A percentile compares a stretch with the other conserved stretches of the same genome.
These are phyloP conservation scores for Colletotrichum lindemuthianum DNA, from an alignment of 2,329 filamentous ascomycete genomes.

Conservation along the genomic window DNA sequence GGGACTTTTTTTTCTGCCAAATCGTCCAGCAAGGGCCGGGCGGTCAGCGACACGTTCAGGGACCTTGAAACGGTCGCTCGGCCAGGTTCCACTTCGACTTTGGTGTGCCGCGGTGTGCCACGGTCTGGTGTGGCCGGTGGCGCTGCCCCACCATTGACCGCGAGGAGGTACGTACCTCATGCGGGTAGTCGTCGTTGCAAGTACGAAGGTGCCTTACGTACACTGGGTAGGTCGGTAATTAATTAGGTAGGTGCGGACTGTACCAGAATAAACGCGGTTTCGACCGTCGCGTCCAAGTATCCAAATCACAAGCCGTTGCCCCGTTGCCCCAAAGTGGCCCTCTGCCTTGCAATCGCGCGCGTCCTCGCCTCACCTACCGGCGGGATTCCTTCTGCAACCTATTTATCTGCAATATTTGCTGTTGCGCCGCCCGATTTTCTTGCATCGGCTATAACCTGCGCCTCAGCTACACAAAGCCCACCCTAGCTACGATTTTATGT, in stretches of 20 bases:
- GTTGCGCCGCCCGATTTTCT: no score
- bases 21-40: constrained; percentile 14
- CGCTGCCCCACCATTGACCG: not conserved
- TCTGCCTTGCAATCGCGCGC: no score
- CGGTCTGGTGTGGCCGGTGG: not conserved
- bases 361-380: no score
- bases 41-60: constrained; percentile 15
- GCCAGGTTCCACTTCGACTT: no score
- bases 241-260: not conserved
- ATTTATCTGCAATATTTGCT: no score
- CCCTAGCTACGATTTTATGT: not conserved
- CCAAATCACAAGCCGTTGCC: not conserved
- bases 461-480: not conserved
- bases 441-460: no score
- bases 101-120: no score
- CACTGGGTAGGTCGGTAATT: not conserved
- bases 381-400: no score
- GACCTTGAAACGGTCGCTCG: not conserved
- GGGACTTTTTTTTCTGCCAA: constrained; percentile 35
- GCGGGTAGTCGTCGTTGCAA: no score
- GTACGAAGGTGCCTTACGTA: no score
- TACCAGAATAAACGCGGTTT: constrained; percentile 29
- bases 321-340: not conserved
- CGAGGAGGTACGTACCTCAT: constrained; percentile 7
- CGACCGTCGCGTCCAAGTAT: constrained; percentile 22